These are phyloP conservation scores for Mucuna pruriens DNA, from an alignment of 306 rosid genomes.

Conservation along the genomic window DNA sequence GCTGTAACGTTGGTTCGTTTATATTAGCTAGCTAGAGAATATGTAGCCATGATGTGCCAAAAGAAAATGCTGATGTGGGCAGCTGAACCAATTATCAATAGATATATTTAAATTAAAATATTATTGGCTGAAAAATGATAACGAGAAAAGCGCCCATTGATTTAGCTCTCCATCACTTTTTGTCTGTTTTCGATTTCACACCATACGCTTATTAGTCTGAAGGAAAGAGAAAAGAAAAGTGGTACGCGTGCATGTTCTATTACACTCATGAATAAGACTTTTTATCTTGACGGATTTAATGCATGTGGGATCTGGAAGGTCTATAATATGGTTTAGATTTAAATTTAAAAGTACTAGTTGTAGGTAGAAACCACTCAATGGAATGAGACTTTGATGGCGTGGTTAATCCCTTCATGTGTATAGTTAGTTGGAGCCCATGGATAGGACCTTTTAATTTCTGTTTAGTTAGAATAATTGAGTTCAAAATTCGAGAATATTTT, in stretches of 20 bases:
- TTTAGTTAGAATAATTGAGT: constrained; percentile 21
- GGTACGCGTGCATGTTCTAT: constrained; percentile 45
- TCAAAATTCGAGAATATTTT: neutral
- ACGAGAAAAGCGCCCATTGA: constrained; percentile 23
- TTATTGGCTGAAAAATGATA: neutral
- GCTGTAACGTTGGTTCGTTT: too few species aligned
- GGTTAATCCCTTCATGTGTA: constrained; percentile 1
- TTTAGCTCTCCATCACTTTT: constrained; percentile 45
- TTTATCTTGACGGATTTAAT: constrained; percentile 37
- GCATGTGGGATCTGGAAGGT: constrained; percentile 26
- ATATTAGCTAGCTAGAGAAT: constrained; percentile 9
- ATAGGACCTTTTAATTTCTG: neutral
- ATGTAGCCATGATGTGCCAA: constrained; percentile 20
- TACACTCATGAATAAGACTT: constrained; percentile 39
- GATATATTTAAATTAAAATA: neutral
- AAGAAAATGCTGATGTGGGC: neutral
- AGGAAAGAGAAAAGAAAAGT: constrained; percentile 32
- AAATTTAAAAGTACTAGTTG: neutral
- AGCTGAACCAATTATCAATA: constrained; percentile 23
- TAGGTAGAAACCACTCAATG: constrained; percentile 6
- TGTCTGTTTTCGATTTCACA: constrained; percentile 39
- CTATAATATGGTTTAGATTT: constrained; percentile 8
- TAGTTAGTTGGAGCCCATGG: constrained; percentile 4
- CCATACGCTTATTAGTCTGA: constrained; percentile 27
- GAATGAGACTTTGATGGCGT: constrained; percentile 27